phyloP scores from a whole-genome alignment of 148 eudicot species.

The Silene uniflora region DNA sequence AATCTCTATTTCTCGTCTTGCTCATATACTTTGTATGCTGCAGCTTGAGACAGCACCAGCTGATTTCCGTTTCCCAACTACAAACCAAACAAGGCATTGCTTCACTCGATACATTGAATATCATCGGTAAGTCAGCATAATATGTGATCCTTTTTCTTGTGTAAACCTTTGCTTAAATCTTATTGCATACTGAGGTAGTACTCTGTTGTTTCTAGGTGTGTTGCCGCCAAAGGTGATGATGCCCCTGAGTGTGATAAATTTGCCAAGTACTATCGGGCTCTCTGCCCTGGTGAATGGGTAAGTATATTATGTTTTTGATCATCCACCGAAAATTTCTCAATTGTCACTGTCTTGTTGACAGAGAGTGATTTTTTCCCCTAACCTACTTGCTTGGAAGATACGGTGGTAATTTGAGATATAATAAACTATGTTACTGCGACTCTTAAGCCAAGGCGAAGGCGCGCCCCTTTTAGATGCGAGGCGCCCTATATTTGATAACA shows the following conservation, averaged over 20 bases:
- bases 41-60: constrained; percentile 96
- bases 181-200: constrained; percentile 4
- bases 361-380: neutral
- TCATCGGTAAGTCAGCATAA: constrained; percentile 55
- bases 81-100: constrained; percentile 93
- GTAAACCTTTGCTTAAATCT: neutral
- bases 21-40: constrained; percentile 17
- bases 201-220: constrained; percentile 28
- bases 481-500: too few species aligned
- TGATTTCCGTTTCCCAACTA: constrained; percentile 93
- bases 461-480: too few species aligned
- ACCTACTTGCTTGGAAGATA: neutral
- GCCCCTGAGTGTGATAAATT: constrained; percentile 59
- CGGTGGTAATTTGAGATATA: neutral
- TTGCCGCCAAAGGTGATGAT: constrained; percentile 54
- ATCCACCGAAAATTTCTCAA: neutral
- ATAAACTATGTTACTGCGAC: neutral
- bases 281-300: constrained; percentile 68
- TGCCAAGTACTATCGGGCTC: constrained; percentile 52
- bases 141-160: neutral
- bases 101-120: constrained; percentile 90
- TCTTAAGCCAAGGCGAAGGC: neutral
- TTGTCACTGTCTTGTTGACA: neutral
- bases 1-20: neutral
- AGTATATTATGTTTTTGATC: constrained; percentile 4